Base-by-base conservation (phyloP, 768 basidiomycete species). In the Russula brevipes region DNA sequence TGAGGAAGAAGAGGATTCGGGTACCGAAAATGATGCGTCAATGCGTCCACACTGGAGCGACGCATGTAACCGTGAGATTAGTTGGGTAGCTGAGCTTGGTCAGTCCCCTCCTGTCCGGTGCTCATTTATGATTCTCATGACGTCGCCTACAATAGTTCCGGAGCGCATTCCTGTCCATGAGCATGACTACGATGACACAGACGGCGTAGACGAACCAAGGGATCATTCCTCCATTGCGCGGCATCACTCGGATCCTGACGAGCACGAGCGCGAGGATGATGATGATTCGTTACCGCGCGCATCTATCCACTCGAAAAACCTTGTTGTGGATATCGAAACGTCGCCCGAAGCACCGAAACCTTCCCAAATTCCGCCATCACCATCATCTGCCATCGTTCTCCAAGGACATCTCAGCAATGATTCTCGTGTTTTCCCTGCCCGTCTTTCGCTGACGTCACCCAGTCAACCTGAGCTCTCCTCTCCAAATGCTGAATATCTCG, bases 51-150 rank as follows among this genome's bases (percentile, higher is more conserved):
- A 70, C 2, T 64, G 71, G 62, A 66, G 63, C 14, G 69, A 68
- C 12, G 67, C 69, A 8, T 68, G 56, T 35, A 71, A 81, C 51
- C 81, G 83, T 47, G 85, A 85, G 68, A 81, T 79, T 50, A 92
- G 89, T 69, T 92, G 89, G 89, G 77, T 89, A 42, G 88, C 87
- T 46, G 83, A 85, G 52, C 86, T 81, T 71, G 85, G 89, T 89
- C 69, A 68, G 83, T 76, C 46, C 38, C n/a, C 7, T 47, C 46
- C 45, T 10, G 36, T 46, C 38, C n/a, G 16, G 30, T 31, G 0
- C 53, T 2, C 17, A 16, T 31, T 41, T 14, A 42, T 59, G 38
- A 7, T 24, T 39, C 54, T 44, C 24, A 49, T 63, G 39, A 54
- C 47, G n/a, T n/a, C n/a, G n/a, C n/a, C n/a, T n/a, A n/a, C 52